These are phyloP conservation scores for Lactifluus echinatus DNA, from an alignment of 768 basidiomycete species.

Conservation along the genomic window DNA sequence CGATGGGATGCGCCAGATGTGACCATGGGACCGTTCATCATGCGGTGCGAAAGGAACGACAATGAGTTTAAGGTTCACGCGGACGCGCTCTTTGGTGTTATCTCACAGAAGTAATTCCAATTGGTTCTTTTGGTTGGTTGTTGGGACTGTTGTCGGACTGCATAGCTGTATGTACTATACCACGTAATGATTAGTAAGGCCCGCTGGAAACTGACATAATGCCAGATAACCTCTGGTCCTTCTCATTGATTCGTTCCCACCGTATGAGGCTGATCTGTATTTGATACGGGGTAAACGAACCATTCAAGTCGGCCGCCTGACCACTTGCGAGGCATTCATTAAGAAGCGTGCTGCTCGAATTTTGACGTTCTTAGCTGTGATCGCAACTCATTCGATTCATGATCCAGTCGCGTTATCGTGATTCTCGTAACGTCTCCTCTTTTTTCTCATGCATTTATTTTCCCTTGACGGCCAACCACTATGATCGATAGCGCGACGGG, in stretches of 20 bases:
- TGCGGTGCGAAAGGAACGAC: conserved; percentile 9
- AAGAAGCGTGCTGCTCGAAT: not conserved
- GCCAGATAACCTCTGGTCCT: not conserved
- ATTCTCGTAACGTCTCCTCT: not conserved
- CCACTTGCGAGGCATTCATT: not conserved
- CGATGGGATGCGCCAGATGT: conserved; percentile 7
- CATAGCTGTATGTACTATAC: conserved; percentile 4
- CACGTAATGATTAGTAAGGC: conserved; percentile 2
- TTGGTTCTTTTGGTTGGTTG: not conserved
- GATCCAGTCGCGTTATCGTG: not conserved
- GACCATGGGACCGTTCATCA: conserved; percentile 12
- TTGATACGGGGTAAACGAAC: not conserved
- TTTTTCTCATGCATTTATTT: not conserved
- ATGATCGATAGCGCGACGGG: not conserved
- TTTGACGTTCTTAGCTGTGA: not conserved
- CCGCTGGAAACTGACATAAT: not conserved
- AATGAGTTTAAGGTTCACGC: conserved; percentile 26
- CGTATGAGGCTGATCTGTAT: not conserved
- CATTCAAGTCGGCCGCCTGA: not conserved
- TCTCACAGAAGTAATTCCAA: conserved; percentile 21
- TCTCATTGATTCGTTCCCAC: not conserved
- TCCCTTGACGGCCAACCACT: not conserved
- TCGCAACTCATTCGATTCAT: not conserved
- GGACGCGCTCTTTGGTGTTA: conserved; percentile 50
- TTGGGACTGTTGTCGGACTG: conserved; percentile 1